Evolutionary conservation across 1,139 yeast genomes (phyloP), one percentile per base, ranked within the genome.

Genomic region (Nakaseomyces nivariensis): DNA sequence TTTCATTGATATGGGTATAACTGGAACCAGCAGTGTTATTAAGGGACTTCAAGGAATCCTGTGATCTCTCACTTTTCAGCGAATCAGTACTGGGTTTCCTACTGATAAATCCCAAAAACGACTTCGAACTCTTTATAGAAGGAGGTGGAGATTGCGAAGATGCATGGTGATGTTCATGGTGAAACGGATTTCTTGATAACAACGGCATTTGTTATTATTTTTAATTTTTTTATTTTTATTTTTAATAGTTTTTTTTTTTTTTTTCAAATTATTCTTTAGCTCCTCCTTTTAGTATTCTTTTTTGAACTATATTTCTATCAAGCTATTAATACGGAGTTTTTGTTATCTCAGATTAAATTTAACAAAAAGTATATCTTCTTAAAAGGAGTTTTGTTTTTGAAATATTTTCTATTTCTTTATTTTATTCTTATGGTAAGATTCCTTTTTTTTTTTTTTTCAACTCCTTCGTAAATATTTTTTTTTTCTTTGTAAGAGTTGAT

Each of bases 81-180:
- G 64, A 60, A 38, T 60, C 64, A 46, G 54, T 54, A 40, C 63
- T 58, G 38, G 58, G 62, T 45, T 61, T 58, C 47, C 61, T 56
- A 44, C 56, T 56, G 49, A 60, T 57, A 40, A 62, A 62, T 43
- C 55, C 58, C 44, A 61, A 45, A 48, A 61, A 59, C 10, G 64
- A 59, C 47, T 58, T 57, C 6, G 62, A 58, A 31, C 54, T 54
- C 43, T 58, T 58, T 27, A 56, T 54, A 29, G 55, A 41, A 4
- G 54, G 49, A 2, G 56, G 53, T 17, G 42, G 33, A 48, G 52
- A 37, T 31, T 37, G 34, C 8, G 31, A 37, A 42, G 41, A 47
- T 40, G 10, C 36, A 33, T 33, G 22, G 38, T 40, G 47, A 37
- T 44, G 43, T 11, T 42, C 46, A 40, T 53, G 57, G 37, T 55